Evolutionary conservation across 768 basidiomycete genomes (phyloP).

Genomic region (Termitomyces bulborhizus): DNA sequence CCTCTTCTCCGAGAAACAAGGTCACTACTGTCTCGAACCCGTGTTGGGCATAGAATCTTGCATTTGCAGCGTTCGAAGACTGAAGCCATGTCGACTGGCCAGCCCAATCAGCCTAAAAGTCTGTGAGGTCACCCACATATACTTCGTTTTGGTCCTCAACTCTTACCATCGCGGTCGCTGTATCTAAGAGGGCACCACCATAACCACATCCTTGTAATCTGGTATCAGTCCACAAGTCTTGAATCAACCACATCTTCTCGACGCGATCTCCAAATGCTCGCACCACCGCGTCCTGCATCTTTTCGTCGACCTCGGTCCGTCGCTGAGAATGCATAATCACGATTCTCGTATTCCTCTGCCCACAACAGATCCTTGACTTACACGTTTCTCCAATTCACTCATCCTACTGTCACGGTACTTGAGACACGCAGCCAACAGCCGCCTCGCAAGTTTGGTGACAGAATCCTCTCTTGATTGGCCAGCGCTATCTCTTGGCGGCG

Average conservation of each 20-base stretch:
- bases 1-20: conserved; percentile 20
- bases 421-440: background rate
- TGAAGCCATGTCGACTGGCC: conserved; percentile 22
- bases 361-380: background rate
- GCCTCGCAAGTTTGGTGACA: background rate
- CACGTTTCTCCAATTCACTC: conserved; percentile 1
- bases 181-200: conserved; percentile 23
- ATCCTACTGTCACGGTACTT: background rate
- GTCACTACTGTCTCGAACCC: conserved; percentile 19
- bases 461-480: background rate
- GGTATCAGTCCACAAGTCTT: conserved; percentile 22
- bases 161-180: conserved; percentile 18
- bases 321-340: conserved; percentile 9
- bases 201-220: conserved; percentile 22
- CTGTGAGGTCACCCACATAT: background rate
- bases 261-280: conserved; percentile 18
- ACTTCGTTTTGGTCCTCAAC: background rate
- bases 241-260: conserved; percentile 24
- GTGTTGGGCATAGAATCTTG: conserved; percentile 18
- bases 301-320: conserved; percentile 13
- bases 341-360: background rate
- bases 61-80: conserved; percentile 19
- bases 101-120: conserved; percentile 21
- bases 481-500: background rate
- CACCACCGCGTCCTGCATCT: conserved; percentile 16